Base-by-base conservation (phyloP, 202 grass and related monocot species). In the Saccharum hybrid region DNA sequence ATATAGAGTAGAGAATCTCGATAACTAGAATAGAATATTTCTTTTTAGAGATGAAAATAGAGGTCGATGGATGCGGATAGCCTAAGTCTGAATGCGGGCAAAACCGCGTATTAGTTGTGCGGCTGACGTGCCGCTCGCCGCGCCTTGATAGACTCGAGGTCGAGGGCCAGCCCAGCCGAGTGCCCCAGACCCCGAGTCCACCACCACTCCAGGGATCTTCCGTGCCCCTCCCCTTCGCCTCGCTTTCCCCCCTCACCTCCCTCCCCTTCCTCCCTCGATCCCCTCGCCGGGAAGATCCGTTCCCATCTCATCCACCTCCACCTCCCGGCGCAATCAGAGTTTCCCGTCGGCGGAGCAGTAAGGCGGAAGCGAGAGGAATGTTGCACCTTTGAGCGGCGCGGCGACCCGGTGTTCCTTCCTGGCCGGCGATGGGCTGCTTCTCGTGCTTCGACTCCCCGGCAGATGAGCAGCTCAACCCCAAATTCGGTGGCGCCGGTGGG, bases 361-460 rank as follows among this genome's bases (percentile, higher is more conserved):
- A 31, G 18, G 31, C 45, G 45, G 45, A 11, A 54, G 18, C 49
- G 18, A 34, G 38, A 23, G 76, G 18, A 76, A 81, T 84, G 87
- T 28, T 71, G 72, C 57, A 28, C 64, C 77, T 81, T 13, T 85
- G 79, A 87, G 83, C 82, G 73, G 36, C 49, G 14, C 45, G 45
- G 37, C 54, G 37, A 18, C 39, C 18, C 16, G 7, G 66, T 18
- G 14, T 30, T 2, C 48, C 54, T 15, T 63, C 57, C 59, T 63
- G 41, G 70, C 75, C 46, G 36, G 68, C 76, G 52, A 98, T 98
- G 95, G 89, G 89, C 86, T 98, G 92, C 77, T 98, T 98, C 69
- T 84, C 89, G 59, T 98, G 92, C 90, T 98, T 98, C 56, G 95
- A 93, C 60, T 87, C 89, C 12, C 87, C 81, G 10, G 86, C 83